phyloP scores from a whole-genome alignment of 2,329 filamentous ascomycete species.

The Colletotrichum viniferum region DNA sequence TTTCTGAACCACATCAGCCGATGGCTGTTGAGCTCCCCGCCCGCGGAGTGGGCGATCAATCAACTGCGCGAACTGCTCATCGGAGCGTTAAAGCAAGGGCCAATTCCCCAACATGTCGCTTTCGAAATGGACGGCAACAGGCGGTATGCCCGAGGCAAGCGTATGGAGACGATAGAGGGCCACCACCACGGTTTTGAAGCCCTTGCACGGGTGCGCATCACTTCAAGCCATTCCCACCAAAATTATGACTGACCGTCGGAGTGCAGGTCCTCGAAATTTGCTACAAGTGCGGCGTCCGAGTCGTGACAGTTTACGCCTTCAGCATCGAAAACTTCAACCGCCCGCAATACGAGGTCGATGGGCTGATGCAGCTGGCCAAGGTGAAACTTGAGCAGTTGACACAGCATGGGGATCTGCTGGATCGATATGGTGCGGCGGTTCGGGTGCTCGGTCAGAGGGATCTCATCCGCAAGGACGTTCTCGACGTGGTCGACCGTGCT shows the following conservation, averaged over 20 bases:
- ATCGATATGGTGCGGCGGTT: slow-evolving; percentile 88
- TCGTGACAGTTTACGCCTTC: slow-evolving; percentile 97
- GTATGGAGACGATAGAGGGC: slow-evolving; percentile 95
- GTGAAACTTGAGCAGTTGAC: slow-evolving; percentile 90
- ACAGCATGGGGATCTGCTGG: slow-evolving; percentile 90
- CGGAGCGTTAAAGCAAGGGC: slow-evolving; percentile 85
- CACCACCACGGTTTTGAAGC: slow-evolving; percentile 97
- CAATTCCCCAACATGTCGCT: slow-evolving; percentile 93
- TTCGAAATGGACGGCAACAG: slow-evolving; percentile 99
- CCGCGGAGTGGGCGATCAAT: slow-evolving; percentile 85
- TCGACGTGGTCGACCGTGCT: slow-evolving; percentile 85
- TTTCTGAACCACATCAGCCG: slow-evolving; percentile 53
- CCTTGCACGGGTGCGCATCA: slow-evolving; percentile 72
- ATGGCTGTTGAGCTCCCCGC: slow-evolving; percentile 87
- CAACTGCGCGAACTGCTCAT: slow-evolving; percentile 85
- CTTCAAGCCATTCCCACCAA: neutral
- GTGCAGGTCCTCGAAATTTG: slow-evolving; percentile 89
- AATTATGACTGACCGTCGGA: slow-evolving; percentile 23
- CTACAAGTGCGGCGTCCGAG: slow-evolving; percentile 96
- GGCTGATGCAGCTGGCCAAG: slow-evolving; percentile 97
- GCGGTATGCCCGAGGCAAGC: slow-evolving; percentile 85
- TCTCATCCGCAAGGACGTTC: slow-evolving; percentile 83
- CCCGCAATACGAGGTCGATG: slow-evolving; percentile 94
- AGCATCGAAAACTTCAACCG: slow-evolving; percentile 99
- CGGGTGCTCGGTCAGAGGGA: slow-evolving; percentile 85